Conservation (phyloP, 116 monocot species). For the Dioscorea cayenensis region DNA sequence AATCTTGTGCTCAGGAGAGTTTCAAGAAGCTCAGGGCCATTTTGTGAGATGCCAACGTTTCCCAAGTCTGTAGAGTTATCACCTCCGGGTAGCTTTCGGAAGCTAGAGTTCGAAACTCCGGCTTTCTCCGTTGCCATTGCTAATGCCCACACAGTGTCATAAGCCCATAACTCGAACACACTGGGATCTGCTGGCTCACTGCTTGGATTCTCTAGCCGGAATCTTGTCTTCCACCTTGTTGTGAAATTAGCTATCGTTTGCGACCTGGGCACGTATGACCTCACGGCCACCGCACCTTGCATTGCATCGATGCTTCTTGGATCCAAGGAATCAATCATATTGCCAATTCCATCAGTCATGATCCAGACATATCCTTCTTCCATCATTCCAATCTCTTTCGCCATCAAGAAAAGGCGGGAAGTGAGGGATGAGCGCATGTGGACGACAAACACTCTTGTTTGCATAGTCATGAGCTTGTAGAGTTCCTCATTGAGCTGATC, state of each 20-base stretch:
- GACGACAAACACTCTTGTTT: slow-evolving; percentile 50
- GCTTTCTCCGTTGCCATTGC: slow-evolving; percentile 44
- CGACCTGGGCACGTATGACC: slow-evolving; percentile 25
- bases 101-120: background rate
- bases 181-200: slow-evolving; percentile 2
- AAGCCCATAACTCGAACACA: slow-evolving; percentile 38
- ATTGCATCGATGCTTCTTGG: slow-evolving; percentile 16
- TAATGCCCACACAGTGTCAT: slow-evolving; percentile 55
- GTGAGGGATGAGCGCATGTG: slow-evolving; percentile 33
- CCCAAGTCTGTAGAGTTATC: slow-evolving; percentile 3
- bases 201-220: slow-evolving; percentile 26
- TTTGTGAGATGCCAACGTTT: slow-evolving; percentile 12
- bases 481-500: slow-evolving; percentile 34
- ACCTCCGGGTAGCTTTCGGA: background rate
- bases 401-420: slow-evolving; percentile 35
- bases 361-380: slow-evolving; percentile 56
- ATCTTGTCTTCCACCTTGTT: slow-evolving; percentile 25
- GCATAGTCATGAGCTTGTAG: slow-evolving; percentile 33
- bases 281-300: slow-evolving; percentile 47
- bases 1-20: slow-evolving; percentile 19
- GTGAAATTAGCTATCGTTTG: slow-evolving; percentile 13
- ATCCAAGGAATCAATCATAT: slow-evolving; percentile 16
- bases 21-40: slow-evolving; percentile 20
- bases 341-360: slow-evolving; percentile 31
- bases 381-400: slow-evolving; percentile 41